Conservation (phyloP, 306 rosid genomes). For the Carpinus viminea region DNA sequence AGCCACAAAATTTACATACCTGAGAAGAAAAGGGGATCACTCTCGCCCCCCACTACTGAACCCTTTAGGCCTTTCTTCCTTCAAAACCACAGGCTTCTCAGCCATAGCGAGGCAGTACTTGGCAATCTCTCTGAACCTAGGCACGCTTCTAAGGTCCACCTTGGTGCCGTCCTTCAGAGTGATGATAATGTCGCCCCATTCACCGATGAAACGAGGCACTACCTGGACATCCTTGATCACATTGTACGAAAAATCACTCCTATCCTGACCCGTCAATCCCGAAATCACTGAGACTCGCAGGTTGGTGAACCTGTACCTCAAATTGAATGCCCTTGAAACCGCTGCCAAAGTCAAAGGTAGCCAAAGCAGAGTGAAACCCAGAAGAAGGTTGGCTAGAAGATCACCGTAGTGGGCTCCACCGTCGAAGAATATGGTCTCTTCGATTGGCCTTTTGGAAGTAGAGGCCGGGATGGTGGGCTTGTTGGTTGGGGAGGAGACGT, state of each 20-base stretch:
- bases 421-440: constrained; percentile 81
- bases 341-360: constrained; percentile 85
- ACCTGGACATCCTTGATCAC: constrained; percentile 89
- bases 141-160: constrained; percentile 86
- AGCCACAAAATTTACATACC: constrained; percentile 21
- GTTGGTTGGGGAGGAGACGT: constrained; percentile 78
- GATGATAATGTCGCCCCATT: constrained; percentile 90
- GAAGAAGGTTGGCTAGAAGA: constrained; percentile 62
- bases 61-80: constrained; percentile 58
- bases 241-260: constrained; percentile 76
- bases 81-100: constrained; percentile 34
- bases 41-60: constrained; percentile 20
- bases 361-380: constrained; percentile 89
- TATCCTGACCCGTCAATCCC: constrained; percentile 79
- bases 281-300: constrained; percentile 83
- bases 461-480: constrained; percentile 39
- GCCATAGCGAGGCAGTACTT: constrained; percentile 75
- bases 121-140: constrained; percentile 81
- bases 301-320: constrained; percentile 90
- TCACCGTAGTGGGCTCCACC: constrained; percentile 97
- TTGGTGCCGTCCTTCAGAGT: constrained; percentile 85
- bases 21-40: constrained; percentile 15
- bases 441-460: constrained; percentile 34
- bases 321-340: constrained; percentile 63
- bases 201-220: constrained; percentile 87